Conservation (phyloP, 495 filamentous ascomycete species). For the Pseudevernia furfuracea region DNA sequence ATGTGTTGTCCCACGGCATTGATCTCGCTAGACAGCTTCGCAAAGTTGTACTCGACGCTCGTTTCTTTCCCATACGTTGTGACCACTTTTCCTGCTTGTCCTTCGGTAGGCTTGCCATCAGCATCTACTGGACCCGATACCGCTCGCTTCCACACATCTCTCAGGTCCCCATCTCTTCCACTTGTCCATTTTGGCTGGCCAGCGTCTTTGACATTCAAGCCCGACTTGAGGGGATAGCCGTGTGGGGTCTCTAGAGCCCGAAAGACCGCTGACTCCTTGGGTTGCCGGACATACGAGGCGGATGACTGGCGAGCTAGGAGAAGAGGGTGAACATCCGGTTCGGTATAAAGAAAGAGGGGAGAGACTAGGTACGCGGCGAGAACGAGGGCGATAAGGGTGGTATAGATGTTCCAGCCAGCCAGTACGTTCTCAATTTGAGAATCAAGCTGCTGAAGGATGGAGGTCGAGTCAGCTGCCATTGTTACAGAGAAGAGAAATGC, state of each 20-base stretch:
- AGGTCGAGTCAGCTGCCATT: conserved; percentile 12
- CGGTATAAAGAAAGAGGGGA: conserved; percentile 50
- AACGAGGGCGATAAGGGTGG: conserved; percentile 51
- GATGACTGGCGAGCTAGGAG: conserved; percentile 79
- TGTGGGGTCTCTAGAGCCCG: conserved; percentile 74
- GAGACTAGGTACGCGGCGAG: conserved; percentile 58
- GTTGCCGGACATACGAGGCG: conserved; percentile 67
- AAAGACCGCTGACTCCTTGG: conserved; percentile 76
- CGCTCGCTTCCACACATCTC: conserved; percentile 84
- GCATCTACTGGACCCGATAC: conserved; percentile 54
- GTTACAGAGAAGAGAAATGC: neutral
- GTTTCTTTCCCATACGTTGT: conserved; percentile 72
- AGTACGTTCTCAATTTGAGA: conserved; percentile 57
- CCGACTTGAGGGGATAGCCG: conserved; percentile 71
- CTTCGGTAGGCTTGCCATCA: conserved; percentile 50
- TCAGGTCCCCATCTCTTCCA: conserved; percentile 80
- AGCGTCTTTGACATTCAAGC: conserved; percentile 77
- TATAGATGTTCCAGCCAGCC: conserved; percentile 71
- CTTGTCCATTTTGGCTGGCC: conserved; percentile 72
- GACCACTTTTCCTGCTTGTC: conserved; percentile 64
- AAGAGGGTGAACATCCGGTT: conserved; percentile 87
- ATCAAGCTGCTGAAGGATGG: conserved; percentile 47
- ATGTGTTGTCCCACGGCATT: conserved; percentile 76
- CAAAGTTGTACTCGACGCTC: conserved; percentile 60
- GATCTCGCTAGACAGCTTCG: conserved; percentile 74